A percentile compares a stretch with the other conserved stretches of the same genome.
phyloP scores from a whole-genome alignment of 768 basidiomycete species.

The Auriscalpium vulgare region DNA sequence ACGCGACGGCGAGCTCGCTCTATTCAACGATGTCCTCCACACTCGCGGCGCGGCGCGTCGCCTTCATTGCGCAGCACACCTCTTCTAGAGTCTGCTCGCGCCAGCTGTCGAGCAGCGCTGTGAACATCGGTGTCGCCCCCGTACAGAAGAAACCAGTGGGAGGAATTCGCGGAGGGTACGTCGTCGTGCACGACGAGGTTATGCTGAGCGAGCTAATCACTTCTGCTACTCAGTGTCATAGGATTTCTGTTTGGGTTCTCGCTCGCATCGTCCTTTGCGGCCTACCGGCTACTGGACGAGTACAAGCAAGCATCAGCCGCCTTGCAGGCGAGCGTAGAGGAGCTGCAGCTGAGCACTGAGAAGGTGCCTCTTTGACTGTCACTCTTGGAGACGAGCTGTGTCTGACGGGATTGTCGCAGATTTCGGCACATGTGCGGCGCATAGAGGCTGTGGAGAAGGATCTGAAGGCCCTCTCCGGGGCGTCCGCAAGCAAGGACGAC shows the following conservation, averaged over 20 bases:
- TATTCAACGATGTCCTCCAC: slow-evolving; percentile 28
- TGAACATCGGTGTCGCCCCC: slow-evolving; percentile 46
- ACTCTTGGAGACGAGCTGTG: too few relatives aligned
- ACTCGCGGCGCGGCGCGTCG: background rate
- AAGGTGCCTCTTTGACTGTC: slow-evolving; percentile 39
- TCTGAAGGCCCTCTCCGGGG: slow-evolving; percentile 61
- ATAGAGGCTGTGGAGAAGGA: slow-evolving; percentile 90
- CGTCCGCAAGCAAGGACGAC: slow-evolving; percentile 73
- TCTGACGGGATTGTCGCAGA: too few relatives aligned
- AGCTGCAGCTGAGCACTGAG: slow-evolving; percentile 75
- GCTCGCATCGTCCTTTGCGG: slow-evolving; percentile 76
- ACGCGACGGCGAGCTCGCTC: background rate
- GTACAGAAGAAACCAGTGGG: slow-evolving; percentile 71
- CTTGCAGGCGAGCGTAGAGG: slow-evolving; percentile 80
- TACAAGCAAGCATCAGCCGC: slow-evolving; percentile 85
- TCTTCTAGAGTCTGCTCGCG: slow-evolving; percentile 21
- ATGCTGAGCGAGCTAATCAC: background rate
- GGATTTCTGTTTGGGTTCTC: slow-evolving; percentile 90
- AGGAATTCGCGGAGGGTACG: slow-evolving; percentile 36
- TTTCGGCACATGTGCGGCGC: slow-evolving; percentile 57
- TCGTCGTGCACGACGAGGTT: background rate
- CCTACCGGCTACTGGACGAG: slow-evolving; percentile 85
- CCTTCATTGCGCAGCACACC: slow-evolving; percentile 2
- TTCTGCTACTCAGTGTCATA: slow-evolving; percentile 44
- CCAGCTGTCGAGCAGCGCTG: slow-evolving; percentile 34